These are phyloP conservation scores for Rhodotorula graminis DNA, from an alignment of 768 basidiomycete species.

Conservation along the genomic window DNA sequence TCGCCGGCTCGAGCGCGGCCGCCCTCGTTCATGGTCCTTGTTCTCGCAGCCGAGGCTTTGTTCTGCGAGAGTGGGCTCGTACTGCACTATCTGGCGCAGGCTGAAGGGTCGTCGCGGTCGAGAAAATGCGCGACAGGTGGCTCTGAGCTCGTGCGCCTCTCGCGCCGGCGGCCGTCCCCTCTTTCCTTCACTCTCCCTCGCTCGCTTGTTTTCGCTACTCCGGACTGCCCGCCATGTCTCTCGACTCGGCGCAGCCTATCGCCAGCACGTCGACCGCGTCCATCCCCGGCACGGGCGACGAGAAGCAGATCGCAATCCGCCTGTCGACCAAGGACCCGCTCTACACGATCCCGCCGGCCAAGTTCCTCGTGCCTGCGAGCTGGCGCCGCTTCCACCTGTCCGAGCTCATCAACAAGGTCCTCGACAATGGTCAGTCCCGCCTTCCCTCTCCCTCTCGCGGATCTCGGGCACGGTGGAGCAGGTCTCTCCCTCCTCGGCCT, in stretches of 20 bases:
- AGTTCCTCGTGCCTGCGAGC: conserved; percentile 82
- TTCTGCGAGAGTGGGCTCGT: too few species aligned
- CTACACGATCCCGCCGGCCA: conserved; percentile 75
- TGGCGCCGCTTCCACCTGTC: conserved; percentile 97
- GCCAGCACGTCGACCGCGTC: conserved; percentile 23
- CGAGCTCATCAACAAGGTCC: conserved; percentile 90
- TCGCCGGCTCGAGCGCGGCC: too few species aligned
- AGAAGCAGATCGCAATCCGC: conserved; percentile 41
- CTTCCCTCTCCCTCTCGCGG: background rate
- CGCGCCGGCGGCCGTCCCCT: background rate
- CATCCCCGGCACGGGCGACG: conserved; percentile 1
- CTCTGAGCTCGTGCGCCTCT: background rate
- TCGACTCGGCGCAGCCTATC: conserved; percentile 21
- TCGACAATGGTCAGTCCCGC: conserved; percentile 47
- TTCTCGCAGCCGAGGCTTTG: too few species aligned
- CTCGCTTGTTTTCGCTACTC: background rate
- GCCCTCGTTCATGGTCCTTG: too few species aligned
- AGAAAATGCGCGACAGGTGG: too few species aligned
- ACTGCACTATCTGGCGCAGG: too few species aligned
- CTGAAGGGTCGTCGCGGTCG: too few species aligned
- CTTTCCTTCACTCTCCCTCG: background rate
- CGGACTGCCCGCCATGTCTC: background rate
- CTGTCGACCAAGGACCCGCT: conserved; percentile 67
- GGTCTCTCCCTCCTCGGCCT: background rate
- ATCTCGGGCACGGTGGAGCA: background rate